Evolutionary conservation across 2,329 filamentous ascomycete genomes (phyloP), one percentile per base, ranked within the genome.

Genomic region (Alternaria viburni): DNA sequence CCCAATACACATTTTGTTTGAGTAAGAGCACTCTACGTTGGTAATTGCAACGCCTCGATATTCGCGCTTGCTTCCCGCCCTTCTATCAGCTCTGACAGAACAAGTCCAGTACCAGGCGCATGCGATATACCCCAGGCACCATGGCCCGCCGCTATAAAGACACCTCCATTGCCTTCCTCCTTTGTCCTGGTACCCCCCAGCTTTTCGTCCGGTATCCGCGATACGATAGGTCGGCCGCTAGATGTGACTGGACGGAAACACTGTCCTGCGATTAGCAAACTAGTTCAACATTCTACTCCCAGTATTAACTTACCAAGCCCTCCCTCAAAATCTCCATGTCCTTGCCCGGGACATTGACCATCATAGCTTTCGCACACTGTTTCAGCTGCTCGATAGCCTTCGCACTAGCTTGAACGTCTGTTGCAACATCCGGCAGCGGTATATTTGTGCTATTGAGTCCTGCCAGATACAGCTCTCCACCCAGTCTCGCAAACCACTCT

Each of bases 231-330:
- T 25, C 82, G 83, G 0, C 91, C 91, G 54, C 83, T 85, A 1
- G 83, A 80, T 21, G 90, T 90, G 3, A 91, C 86, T 0, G 92
- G 91, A 12, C 92, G 85, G 79, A 93, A 93, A 75, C 92, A 95
- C 60, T 79, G 43, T 43, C 8, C 5, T 28, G 15, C 5, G 6
- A 19, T 45, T 19, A 49, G 30, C 15, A 28, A n/a, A 54, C 69
- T 30, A 68, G 60, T 25, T 64, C 54, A 32, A 11, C 13, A n/a
- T 32, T 17, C 41, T 1, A 32, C 2, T 10, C n/a, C 4, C 45
- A 15, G 52, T 23, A 17, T 17, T 2, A 19, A 65, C 78, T 54
- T 69, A 81, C 79, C 60, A 94, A 75, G 0, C 87, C 87, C 68
- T 89, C 86, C 36, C 89, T 84, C 11, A 93, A 74, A 12, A 92